These are phyloP conservation scores for Mytilinidion resinicola DNA, from an alignment of 495 filamentous ascomycete species.

Conservation along the genomic window DNA sequence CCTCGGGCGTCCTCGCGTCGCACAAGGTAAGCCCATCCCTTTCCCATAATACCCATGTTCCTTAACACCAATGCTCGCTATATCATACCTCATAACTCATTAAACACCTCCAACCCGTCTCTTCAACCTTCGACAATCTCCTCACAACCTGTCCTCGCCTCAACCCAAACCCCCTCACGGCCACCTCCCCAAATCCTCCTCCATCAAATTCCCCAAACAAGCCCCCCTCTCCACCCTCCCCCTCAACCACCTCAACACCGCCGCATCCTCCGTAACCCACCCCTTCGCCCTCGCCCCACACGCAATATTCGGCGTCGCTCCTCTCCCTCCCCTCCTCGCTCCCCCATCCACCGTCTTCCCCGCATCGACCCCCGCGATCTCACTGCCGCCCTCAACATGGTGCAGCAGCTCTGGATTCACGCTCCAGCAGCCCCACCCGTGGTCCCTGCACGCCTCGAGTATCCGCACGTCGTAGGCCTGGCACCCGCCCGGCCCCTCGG, in stretches of 20 bases:
- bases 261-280: conserved; percentile 16
- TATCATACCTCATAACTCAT: no score
- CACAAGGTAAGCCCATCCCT: no score
- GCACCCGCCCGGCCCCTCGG: conserved; percentile 10
- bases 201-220: conserved; percentile 25
- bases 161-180: not conserved
- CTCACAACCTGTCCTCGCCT: no score
- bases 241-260: conserved; percentile 18
- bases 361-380: conserved; percentile 23
- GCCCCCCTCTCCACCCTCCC: conserved; percentile 17
- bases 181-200: conserved; percentile 16
- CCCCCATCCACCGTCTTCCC: not conserved
- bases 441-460: conserved; percentile 31
- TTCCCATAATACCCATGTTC: no score
- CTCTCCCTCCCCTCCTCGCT: not conserved
- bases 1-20: no score
- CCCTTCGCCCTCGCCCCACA: conserved; percentile 25
- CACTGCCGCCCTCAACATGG: conserved; percentile 24
- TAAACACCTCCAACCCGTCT: no score
- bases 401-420: conserved; percentile 34
- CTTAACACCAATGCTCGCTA: no score
- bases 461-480: conserved; percentile 33
- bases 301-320: conserved; percentile 27
- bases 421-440: conserved; percentile 26
- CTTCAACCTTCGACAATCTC: no score